Evolutionary conservation across 306 rosid genomes (phyloP).

Genomic region (Biancaea sappan): DNA sequence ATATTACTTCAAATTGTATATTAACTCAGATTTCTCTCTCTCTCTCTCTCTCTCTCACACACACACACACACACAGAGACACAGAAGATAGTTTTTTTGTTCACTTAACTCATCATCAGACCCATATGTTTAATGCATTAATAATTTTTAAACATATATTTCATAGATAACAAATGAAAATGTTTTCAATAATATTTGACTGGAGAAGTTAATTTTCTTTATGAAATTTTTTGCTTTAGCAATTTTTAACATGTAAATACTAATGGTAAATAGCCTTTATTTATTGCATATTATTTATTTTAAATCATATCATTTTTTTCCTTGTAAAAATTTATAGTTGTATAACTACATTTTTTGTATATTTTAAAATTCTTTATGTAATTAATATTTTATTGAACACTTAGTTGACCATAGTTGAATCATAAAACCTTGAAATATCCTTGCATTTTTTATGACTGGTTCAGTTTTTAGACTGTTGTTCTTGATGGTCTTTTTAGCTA

Average conservation of each 20-base stretch:
- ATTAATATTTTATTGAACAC: background rate
- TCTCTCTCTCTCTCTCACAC: no score
- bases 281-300: background rate
- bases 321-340: no score
- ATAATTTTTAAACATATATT: background rate
- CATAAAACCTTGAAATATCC: background rate
- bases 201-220: background rate
- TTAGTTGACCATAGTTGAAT: background rate
- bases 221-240: background rate
- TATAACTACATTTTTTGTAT: background rate
- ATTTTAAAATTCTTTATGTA: background rate
- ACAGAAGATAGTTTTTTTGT: no score
- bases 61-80: no score
- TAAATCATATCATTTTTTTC: background rate
- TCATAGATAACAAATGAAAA: background rate
- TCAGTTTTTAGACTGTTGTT: no score
- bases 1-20: background rate
- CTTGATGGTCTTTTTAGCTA: no score
- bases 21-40: no score
- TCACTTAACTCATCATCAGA: background rate
- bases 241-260: background rate
- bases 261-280: background rate
- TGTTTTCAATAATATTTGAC: background rate
- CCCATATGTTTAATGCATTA: background rate
- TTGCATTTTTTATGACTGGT: no score